A percentile compares a stretch with the other conserved stretches of the same genome.
Conservation (phyloP, 31 red algal species). For the Porphyra umbilicalis region DNA sequence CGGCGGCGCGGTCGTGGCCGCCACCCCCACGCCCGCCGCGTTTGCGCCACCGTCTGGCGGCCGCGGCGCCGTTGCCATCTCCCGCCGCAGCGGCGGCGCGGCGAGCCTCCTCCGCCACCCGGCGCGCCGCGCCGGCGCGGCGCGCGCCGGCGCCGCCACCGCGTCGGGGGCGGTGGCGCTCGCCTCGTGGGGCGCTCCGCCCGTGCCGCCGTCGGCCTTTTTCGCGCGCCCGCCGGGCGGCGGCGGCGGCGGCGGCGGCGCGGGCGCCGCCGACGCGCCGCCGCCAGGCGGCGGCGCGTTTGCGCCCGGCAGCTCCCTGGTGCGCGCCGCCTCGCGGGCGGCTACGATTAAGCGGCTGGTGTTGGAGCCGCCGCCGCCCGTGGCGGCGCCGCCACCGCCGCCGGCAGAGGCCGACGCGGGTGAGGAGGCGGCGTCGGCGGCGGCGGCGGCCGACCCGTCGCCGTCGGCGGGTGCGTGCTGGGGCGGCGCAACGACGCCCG, state of each 20-base stretch:
- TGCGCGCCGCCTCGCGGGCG: not conserved
- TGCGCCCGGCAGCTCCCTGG: not conserved
- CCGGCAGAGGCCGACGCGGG: too few species aligned
- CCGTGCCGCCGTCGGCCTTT: not conserved
- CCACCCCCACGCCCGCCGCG: not conserved
- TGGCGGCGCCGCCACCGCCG: not conserved
- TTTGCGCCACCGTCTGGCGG: not conserved
- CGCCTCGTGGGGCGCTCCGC: not conserved
- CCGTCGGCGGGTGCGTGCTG: too few species aligned
- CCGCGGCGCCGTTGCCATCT: not conserved
- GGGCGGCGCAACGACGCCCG: too few species aligned
- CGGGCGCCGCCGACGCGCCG: not conserved
- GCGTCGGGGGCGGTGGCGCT: not conserved
- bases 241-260: not conserved
- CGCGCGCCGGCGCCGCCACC: not conserved
- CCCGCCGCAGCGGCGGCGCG: not conserved
- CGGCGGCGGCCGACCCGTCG: not conserved
- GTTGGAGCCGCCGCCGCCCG: not conserved
- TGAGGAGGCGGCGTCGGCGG: not conserved
- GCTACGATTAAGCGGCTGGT: not conserved
- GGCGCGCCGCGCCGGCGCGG: not conserved
- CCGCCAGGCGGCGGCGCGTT: not conserved
- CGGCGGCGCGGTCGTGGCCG: not conserved
- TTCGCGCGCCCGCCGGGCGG: not conserved
- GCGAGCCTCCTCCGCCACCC: not conserved